Evolutionary conservation across 148 eudicot species (phyloP), one percentile per base, ranked within the genome.

Genomic region (Camellia lanceoleosa): DNA sequence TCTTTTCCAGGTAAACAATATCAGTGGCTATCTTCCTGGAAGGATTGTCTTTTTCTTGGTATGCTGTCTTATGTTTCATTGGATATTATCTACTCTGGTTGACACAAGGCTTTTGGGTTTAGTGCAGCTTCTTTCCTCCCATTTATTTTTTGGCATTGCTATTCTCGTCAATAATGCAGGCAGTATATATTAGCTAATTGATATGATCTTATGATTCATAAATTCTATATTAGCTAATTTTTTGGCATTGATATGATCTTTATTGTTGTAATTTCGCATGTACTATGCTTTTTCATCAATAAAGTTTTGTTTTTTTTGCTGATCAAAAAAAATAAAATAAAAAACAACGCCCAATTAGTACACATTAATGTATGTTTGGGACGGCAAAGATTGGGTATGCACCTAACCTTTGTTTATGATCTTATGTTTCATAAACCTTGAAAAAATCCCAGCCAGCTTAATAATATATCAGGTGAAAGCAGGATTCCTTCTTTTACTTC

Each of bases 1-100:
- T 69, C 63, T 75, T 63, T 43, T 79, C 74, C 92, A 96, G 99
- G 99, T 96, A 79, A 93, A 96, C 80, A 96, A 96, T 85, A 93
- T 96, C 79, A 94, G 99, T 84, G 99, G 99, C 68, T 96, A 96
- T 83, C 98, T 96, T 91, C 98, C 98, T 46, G 99, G 99, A 70
- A 89, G 99, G 59, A 96, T 96, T 79, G 99, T 96, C 63, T 96
- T 96, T 84, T 96, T 96, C 89, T 85, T 96, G 97, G 99, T 96
- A 92, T 76, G 91, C 7, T 74, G n/a, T 79, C 59, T 38, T 11
- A 47, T 73, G 70, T 65, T 38, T 6, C 68, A 78, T 60, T 46
- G 23, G 62, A 7, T 71, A 51, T 55, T 62, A 43, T 78, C 41
- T 69, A n/a, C 58, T 14, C 8, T 13, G 49, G 5, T 8, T 68